Evolutionary conservation across 148 eudicot species (phyloP).

Genomic region (Gaultheria prostrata): DNA sequence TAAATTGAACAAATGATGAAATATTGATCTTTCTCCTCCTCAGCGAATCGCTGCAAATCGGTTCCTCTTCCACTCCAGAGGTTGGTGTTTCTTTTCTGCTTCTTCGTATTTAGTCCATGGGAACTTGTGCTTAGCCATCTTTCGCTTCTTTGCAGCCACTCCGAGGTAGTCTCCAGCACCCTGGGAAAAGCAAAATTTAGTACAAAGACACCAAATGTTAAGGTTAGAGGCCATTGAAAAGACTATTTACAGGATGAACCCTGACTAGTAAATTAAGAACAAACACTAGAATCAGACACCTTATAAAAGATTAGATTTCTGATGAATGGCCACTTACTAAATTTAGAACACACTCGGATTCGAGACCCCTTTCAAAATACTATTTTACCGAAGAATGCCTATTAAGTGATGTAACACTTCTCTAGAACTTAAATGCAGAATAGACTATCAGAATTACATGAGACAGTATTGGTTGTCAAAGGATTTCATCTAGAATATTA

Average conservation of each 20-base stretch:
- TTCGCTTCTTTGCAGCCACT: constrained; percentile 52
- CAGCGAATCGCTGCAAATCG: constrained; percentile 43
- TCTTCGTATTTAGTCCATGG: constrained; percentile 51
- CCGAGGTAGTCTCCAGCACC: constrained; percentile 45
- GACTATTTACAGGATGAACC: neutral
- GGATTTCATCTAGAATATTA: neutral
- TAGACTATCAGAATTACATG: neutral
- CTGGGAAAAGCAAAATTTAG: constrained; percentile 21
- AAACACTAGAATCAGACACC: neutral
- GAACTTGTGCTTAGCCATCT: constrained; percentile 48
- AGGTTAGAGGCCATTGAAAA: neutral
- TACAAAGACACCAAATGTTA: neutral
- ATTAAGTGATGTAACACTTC: neutral
- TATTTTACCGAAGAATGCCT: neutral
- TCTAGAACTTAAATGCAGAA: neutral
- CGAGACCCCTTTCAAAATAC: neutral
- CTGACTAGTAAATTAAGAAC: neutral
- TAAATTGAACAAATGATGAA: neutral
- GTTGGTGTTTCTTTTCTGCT: constrained; percentile 21
- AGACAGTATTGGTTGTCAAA: neutral
- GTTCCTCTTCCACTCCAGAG: constrained; percentile 51
- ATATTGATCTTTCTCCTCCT: neutral
- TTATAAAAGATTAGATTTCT: neutral
- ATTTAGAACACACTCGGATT: neutral
- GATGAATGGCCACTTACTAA: neutral